Evolutionary conservation across 1,284 basidiomycete genomes (phyloP).

Genomic region (Cystobasidiaceae sp.): DNA sequence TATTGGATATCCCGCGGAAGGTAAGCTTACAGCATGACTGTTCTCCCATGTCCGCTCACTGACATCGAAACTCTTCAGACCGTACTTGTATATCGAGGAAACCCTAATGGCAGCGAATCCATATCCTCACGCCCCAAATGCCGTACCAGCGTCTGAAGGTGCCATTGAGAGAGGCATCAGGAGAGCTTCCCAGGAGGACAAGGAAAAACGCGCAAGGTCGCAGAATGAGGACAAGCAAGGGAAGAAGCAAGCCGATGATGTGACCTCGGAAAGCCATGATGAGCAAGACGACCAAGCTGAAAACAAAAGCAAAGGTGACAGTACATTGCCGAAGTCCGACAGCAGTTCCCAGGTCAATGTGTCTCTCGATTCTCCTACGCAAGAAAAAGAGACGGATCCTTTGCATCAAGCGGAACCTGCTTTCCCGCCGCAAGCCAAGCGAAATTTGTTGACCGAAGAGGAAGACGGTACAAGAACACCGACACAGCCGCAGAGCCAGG

Average conservation of each 20-base stretch:
- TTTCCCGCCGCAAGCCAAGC: too few relatives aligned
- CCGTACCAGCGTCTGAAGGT: neutral
- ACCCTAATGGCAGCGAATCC: constrained; percentile 35
- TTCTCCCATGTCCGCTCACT: neutral
- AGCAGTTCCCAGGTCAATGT: neutral
- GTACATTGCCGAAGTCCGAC: too few relatives aligned
- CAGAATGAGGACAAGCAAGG: neutral
- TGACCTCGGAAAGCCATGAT: neutral
- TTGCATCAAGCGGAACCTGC: too few relatives aligned
- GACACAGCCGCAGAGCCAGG: neutral
- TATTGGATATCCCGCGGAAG: constrained; percentile 42
- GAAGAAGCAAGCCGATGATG: too few relatives aligned
- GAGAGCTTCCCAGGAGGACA: neutral
- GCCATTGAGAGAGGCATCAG: neutral
- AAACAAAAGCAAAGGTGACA: too few relatives aligned
- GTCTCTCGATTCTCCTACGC: neutral
- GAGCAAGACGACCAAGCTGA: too few relatives aligned
- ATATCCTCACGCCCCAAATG: constrained; percentile 31
- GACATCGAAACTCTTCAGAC: too few relatives aligned
- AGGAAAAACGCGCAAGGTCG: neutral
- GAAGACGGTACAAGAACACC: too few relatives aligned
- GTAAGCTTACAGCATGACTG: neutral
- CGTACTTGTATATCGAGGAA: constrained; percentile 37
- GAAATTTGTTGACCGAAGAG: too few relatives aligned
- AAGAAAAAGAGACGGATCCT: neutral